Conservation (phyloP, 2,329 filamentous ascomycete genomes). For the Chaetomium globosum region DNA sequence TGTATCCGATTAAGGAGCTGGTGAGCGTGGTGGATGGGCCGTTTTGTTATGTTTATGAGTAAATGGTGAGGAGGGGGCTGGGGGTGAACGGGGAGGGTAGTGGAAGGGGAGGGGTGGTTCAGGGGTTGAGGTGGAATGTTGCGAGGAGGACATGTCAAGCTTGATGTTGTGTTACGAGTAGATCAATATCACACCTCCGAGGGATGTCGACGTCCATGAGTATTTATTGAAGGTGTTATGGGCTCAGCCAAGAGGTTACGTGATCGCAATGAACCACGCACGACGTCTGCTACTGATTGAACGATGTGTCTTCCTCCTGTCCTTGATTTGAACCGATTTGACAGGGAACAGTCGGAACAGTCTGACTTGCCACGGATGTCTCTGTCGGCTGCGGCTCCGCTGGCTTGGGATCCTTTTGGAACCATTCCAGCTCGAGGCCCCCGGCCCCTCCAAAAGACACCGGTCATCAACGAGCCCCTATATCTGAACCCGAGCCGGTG, state of each 20-base stretch:
- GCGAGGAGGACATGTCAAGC: not conserved
- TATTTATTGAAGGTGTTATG: not conserved
- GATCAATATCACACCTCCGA: not conserved
- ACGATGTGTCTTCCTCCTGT: not conserved
- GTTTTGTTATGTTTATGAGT: slow-evolving; percentile 39
- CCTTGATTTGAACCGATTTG: not conserved
- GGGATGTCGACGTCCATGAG: not conserved
- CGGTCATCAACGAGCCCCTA: not conserved
- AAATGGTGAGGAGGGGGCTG: not conserved
- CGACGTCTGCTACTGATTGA: not conserved
- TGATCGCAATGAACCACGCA: not conserved
- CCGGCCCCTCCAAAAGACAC: no score
- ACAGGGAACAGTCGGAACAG: no score
- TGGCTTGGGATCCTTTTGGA: not conserved
- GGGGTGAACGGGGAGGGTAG: no score
- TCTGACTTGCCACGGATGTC: not conserved
- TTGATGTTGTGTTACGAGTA: not conserved
- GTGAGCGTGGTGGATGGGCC: slow-evolving; percentile 37
- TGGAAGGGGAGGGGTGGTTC: not conserved
- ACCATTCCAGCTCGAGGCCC: not conserved
- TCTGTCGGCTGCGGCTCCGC: not conserved
- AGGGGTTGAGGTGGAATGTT: not conserved
- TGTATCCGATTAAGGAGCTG: slow-evolving; percentile 36
- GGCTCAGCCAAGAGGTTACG: not conserved
- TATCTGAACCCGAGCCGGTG: not conserved